phyloP scores from a whole-genome alignment of 2,329 filamentous ascomycete genomes.

The Verticillium zaregamsianum region DNA sequence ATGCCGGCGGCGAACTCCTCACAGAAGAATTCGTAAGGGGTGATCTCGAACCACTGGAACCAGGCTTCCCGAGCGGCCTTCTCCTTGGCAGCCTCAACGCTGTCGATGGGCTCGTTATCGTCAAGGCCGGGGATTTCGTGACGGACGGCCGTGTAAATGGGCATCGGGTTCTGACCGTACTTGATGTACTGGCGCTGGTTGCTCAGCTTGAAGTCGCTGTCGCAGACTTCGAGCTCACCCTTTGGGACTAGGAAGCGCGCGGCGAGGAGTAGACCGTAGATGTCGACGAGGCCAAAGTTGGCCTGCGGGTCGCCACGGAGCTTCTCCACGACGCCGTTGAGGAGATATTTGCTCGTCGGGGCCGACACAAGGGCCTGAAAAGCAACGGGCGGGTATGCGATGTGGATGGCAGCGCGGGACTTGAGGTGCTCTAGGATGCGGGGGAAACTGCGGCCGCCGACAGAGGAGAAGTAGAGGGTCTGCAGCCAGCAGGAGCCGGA shows the following conservation, averaged over 20 bases:
- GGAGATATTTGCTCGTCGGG: conserved; percentile 87
- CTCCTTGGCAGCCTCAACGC: conserved; percentile 46
- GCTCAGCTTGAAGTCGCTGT: conserved; percentile 83
- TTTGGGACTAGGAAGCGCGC: conserved; percentile 82
- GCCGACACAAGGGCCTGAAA: conserved; percentile 78
- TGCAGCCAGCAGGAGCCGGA: conserved; percentile 97
- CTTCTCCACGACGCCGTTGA: conserved; percentile 88
- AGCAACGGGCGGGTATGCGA: conserved; percentile 85
- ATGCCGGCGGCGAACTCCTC: conserved; percentile 91
- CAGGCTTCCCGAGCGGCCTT: conserved; percentile 65
- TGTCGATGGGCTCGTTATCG: conserved; percentile 24
- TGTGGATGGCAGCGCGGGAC: conserved; percentile 77
- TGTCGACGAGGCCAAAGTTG: conserved; percentile 85
- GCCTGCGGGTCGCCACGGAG: conserved; percentile 76
- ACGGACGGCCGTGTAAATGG: conserved; percentile 92
- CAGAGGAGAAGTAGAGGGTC: conserved; percentile 76
- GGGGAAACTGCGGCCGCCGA: conserved; percentile 63
- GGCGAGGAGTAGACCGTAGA: conserved; percentile 84
- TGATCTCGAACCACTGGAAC: conserved; percentile 98
- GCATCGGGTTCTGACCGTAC: conserved; percentile 76
- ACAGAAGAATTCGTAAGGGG: conserved; percentile 91
- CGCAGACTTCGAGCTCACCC: conserved; percentile 73
- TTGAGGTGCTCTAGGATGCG: conserved; percentile 82
- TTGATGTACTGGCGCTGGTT: conserved; percentile 75
- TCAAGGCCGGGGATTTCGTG: conserved; percentile 82